A percentile compares a stretch with the other conserved stretches of the same genome.
Evolutionary conservation across 2,329 filamentous ascomycete genomes (phyloP).

Genomic region (Fusarium papillatum): DNA sequence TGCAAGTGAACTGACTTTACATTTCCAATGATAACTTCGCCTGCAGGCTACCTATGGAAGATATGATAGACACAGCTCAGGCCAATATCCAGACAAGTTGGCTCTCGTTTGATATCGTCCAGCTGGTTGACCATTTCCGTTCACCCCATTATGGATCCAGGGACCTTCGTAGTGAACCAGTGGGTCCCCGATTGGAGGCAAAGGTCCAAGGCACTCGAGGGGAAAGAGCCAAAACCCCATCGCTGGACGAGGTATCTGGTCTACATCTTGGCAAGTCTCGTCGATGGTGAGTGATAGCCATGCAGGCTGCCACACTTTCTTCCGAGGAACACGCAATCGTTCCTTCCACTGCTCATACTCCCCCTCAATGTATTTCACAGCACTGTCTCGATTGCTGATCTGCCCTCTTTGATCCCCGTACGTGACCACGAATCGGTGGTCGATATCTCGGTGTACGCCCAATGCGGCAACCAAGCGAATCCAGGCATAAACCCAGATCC

Average conservation of each 20-base stretch:
- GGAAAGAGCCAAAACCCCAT: not conserved
- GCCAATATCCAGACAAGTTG: not conserved
- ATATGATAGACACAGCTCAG: not conserved
- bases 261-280: not conserved
- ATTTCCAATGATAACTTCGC: not conserved
- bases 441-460: not conserved
- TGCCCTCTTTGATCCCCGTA: not conserved
- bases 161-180: too few relatives aligned
- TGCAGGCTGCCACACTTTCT: not conserved
- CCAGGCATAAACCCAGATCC: accelerated
- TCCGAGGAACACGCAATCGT: not conserved
- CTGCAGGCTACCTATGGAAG: not conserved
- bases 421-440: not conserved
- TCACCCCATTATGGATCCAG: too few relatives aligned
- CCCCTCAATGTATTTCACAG: not conserved
- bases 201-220: not conserved
- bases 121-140: too few relatives aligned
- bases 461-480: not conserved
- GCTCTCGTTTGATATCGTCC: too few relatives aligned
- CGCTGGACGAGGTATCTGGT: not conserved
- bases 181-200: not conserved
- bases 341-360: not conserved
- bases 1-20: not conserved
- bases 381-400: not conserved
- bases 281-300: not conserved